phyloP scores from a whole-genome alignment of 192 early-diverging fungal species.

The Linnemannia zychae region DNA sequence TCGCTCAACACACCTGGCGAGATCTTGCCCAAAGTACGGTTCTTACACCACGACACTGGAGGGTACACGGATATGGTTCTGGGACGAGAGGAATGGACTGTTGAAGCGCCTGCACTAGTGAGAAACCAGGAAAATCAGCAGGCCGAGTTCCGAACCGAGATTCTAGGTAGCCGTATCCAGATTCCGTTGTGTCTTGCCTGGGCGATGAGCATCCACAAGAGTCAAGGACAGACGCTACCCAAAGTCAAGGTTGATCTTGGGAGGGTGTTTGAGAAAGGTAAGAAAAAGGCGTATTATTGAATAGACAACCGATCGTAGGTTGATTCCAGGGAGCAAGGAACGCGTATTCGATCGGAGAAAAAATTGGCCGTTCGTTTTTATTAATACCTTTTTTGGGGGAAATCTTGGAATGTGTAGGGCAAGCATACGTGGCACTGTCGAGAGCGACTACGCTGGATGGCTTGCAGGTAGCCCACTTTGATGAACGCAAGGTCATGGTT shows the following conservation, averaged over 20 bases:
- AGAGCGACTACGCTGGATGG: slow-evolving; percentile 76
- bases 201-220: slow-evolving; percentile 91
- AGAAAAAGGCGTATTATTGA: neutral
- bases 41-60: slow-evolving; percentile 5
- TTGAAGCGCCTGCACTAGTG: slow-evolving; percentile 24
- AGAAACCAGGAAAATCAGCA: slow-evolving; percentile 23
- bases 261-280: slow-evolving; percentile 83
- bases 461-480: slow-evolving; percentile 79
- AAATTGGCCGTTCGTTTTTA: neutral
- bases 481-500: slow-evolving; percentile 73
- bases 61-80: slow-evolving; percentile 21
- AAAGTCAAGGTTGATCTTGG: slow-evolving; percentile 81
- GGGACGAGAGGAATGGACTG: slow-evolving; percentile 39
- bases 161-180: slow-evolving; percentile 50
- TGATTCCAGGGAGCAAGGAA: neutral
- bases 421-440: slow-evolving; percentile 88
- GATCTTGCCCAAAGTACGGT: slow-evolving; percentile 27
- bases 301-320: neutral
- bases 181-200: slow-evolving; percentile 84
- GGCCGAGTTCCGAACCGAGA: slow-evolving; percentile 12
- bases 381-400: neutral
- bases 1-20: slow-evolving; percentile 28
- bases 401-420: slow-evolving; percentile 50
- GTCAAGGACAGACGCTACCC: slow-evolving; percentile 88
- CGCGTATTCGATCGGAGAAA: neutral